Evolutionary conservation across 1,139 yeast species (phyloP), one percentile per base, ranked within the genome.

Genomic region (Hanseniaspora uvarum): DNA sequence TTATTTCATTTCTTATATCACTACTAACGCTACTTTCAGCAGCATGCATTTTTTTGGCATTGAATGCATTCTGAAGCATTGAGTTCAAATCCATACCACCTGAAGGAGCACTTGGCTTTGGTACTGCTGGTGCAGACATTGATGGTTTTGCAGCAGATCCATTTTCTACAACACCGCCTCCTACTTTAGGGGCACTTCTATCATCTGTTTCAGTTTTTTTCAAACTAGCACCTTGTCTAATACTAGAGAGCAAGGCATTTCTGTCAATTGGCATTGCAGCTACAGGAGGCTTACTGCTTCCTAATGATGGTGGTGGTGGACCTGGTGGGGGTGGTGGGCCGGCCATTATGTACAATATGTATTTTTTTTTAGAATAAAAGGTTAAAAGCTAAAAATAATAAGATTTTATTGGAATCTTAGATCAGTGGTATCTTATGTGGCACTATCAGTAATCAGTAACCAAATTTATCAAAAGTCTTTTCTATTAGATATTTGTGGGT

Each of bases 201-300:
- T 83, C 94, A 58, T 83, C 76, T 0, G 89, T 85, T 46, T 75
- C 76, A 0, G 95, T 84, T 61, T 87, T 86, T 67, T 86, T 87
- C 60, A 89, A 74, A 55, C 64, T 72, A 59, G 74, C 72, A 19
- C 96, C 97, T 62, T 86, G 84, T 60, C 89, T 78, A 60, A 89
- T 89, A 66, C 87, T 95, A 36, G 92, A 87, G 39, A 89, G 72
- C 51, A 89, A 72, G 0, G 96, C 96, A 63, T 84, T 86, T 63
- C 94, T 72, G 31, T 53, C 53, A 3, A 57, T 59, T 12, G 63
- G 55, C 14, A 60, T 60, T 7, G 62, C 59, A 12, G 68, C 61
- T 18, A 11, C n/a, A 10, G 26, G 30, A 18, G 57, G 51, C 8
- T 54, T 31, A 11, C 55, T 46, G n/a, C 59, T 60, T n/a, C 55